Conservation (phyloP, 2,329 filamentous ascomycete genomes). For the Coleophoma cylindrospora region DNA sequence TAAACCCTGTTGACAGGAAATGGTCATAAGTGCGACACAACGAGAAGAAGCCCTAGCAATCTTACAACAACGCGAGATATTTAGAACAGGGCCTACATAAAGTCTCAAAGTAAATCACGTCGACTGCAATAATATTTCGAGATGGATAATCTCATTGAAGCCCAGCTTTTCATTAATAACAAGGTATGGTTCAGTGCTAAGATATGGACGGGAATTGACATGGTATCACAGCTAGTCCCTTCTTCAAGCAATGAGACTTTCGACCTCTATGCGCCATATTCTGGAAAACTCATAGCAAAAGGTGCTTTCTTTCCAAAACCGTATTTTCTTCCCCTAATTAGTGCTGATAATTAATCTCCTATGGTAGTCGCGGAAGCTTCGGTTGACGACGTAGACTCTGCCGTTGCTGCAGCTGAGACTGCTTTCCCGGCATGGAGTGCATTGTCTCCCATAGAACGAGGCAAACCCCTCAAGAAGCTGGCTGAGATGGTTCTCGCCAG, state of each 20-base stretch:
- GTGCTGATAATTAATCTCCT: constrained; percentile 40
- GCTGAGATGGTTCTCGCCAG: constrained; percentile 45
- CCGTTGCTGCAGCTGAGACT: constrained; percentile 60
- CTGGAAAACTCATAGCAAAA: not conserved
- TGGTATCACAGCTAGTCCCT: not conserved
- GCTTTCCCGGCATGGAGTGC: constrained; percentile 65
- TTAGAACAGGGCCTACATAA: too few relatives aligned
- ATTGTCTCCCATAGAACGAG: constrained; percentile 58
- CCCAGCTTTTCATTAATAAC: not conserved
- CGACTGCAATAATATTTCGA: too few relatives aligned
- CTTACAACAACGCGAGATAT: too few relatives aligned
- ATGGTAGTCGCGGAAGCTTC: constrained; percentile 41
- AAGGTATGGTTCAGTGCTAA: not conserved
- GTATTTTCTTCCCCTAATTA: not conserved
- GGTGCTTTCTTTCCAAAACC: not conserved
- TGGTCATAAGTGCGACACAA: too few relatives aligned
- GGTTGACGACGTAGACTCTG: constrained; percentile 58
- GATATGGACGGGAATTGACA: too few relatives aligned
- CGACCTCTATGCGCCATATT: not conserved
- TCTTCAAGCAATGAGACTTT: not conserved
- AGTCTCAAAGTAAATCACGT: too few relatives aligned
- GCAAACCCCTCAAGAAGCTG: constrained; percentile 60
- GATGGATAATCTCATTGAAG: not conserved
- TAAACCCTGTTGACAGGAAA: too few relatives aligned
- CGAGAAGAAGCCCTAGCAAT: too few relatives aligned